A percentile compares a stretch with the other conserved stretches of the same genome.
phyloP scores from a whole-genome alignment of 345 rosid species.

The Euphorbia peplus region DNA sequence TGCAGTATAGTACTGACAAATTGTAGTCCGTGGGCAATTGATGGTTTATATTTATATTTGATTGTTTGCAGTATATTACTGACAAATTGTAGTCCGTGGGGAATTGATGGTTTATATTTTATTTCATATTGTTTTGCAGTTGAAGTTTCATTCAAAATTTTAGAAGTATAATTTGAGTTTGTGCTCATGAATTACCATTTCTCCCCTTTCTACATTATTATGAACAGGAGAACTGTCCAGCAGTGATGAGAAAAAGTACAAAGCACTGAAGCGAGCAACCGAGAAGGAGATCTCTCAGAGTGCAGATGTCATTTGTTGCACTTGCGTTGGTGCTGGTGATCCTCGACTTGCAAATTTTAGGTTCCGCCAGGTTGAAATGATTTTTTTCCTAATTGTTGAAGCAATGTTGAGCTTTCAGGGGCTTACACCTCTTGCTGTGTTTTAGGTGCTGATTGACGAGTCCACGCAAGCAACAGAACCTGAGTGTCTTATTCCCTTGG shows the following conservation, averaged over 20 bases:
- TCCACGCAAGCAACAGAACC: constrained; percentile 99
- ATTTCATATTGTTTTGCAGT: not conserved
- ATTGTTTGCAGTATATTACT: too few relatives aligned
- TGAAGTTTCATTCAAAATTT: not conserved
- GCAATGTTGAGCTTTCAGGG: constrained; percentile 4
- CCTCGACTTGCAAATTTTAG: constrained; percentile 94
- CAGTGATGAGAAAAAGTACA: constrained; percentile 98
- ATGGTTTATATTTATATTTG: not conserved
- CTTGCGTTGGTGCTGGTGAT: constrained; percentile 99
- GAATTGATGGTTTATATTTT: not conserved
- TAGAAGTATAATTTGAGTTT: not conserved
- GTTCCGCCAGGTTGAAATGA: constrained; percentile 81
- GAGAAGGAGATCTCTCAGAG: constrained; percentile 98
- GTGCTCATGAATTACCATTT: not conserved
- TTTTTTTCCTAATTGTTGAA: constrained; percentile 1
- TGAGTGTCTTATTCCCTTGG: constrained; percentile 98
- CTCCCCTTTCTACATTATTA: not conserved
- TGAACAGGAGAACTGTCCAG: constrained; percentile 90
- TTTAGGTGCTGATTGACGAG: constrained; percentile 97
- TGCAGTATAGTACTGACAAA: too few relatives aligned
- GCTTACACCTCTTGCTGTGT: constrained; percentile 18
- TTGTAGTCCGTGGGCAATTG: not conserved
- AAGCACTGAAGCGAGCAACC: constrained; percentile 91
- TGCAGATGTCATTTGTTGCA: constrained; percentile 99
- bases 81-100: too few relatives aligned